Base-by-base conservation (phyloP, 2,329 filamentous ascomycete genomes). In the Alternaria sp. region DNA sequence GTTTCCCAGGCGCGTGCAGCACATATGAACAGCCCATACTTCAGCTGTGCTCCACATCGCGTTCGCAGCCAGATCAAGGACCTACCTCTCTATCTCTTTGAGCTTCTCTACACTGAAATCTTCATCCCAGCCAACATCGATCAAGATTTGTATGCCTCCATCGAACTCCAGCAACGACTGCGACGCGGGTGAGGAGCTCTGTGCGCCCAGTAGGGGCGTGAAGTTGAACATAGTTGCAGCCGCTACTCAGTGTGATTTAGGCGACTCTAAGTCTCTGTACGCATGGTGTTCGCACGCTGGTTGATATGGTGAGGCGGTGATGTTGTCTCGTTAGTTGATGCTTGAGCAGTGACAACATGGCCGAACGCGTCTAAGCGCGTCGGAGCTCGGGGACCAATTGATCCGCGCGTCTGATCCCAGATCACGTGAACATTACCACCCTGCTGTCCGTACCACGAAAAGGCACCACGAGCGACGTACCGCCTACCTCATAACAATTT, bases 101-200 rank as follows among this genome's bases (percentile, higher is more conserved):
- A 99, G 88, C 84, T 93, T 92, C 66, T 88, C 87, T 30, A 89
- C 88, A 76, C 97, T 92, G 78, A 99, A 98, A 3, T 88, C 87
- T 78, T 97, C 93, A 78, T 98, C 94, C 96, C 96, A 99, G 64
- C 96, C 96, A 47, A 97, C 90, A 78, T 97, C 95, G 41, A 99
- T 89, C 58, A 99, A 87, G 56, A 99, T 89, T 81, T 98, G 98
- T 82, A 99, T 91, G 63, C 95, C 96, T 68, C 95, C 95, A 83
- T 99, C 96, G 60, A 99, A 91, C 84, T 98, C 95, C 51, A 99
- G 85, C 37, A 99, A 88, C n/a, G 96, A 98, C 80, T 97, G 94
- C 67, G 94, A 96, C 46, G 95, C 94, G 62, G 90, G 86, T 50
- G 93, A 96, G 70, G 92, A 88, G 55, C 93, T 94, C 76, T 96